These are phyloP conservation scores for Neostapfia colusana DNA, from an alignment of 176 grass and related monocot species.

Conservation along the genomic window DNA sequence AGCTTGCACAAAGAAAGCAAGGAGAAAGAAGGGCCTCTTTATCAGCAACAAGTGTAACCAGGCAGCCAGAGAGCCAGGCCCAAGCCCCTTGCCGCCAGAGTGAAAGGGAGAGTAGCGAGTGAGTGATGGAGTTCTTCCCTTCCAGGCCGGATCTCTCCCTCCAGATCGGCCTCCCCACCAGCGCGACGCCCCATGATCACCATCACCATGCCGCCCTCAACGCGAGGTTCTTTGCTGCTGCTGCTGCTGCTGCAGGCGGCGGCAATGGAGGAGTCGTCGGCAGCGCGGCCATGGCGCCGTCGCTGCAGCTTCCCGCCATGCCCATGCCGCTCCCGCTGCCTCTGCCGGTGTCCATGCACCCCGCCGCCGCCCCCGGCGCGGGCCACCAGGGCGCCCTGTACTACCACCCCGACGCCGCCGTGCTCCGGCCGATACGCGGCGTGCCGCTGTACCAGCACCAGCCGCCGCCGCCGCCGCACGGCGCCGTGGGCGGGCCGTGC, in stretches of 20 bases:
- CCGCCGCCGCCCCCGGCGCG: background rate
- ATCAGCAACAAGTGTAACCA: background rate
- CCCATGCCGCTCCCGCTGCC: slow-evolving; percentile 21
- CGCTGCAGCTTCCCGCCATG: slow-evolving; percentile 24
- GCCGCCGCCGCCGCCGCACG: background rate
- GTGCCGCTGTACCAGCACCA: slow-evolving; percentile 75
- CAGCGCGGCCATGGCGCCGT: slow-evolving; percentile 36
- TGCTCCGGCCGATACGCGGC: slow-evolving; percentile 62
- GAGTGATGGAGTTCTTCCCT: slow-evolving; percentile 77
- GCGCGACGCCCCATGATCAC: slow-evolving; percentile 19
- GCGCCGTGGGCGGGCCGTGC: slow-evolving; percentile 16
- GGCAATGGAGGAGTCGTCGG: background rate
- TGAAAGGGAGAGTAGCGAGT: background rate
- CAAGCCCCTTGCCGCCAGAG: background rate
- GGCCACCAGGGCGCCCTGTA: slow-evolving; percentile 21
- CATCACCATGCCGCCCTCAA: slow-evolving; percentile 28
- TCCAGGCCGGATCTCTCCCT: slow-evolving; percentile 86
- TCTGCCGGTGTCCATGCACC: slow-evolving; percentile 7
- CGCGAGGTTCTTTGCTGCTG: slow-evolving; percentile 39
- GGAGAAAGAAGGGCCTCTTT: slow-evolving; percentile 20
- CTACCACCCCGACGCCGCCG: slow-evolving; percentile 26
- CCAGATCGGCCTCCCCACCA: slow-evolving; percentile 70
- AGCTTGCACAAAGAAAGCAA: slow-evolving; percentile 34
- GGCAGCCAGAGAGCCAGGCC: background rate
- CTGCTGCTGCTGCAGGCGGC: background rate